Evolutionary conservation across 352 stramenopile species (phyloP), one percentile per base, ranked within the genome.

Genomic region (Phytophthora vignae): DNA sequence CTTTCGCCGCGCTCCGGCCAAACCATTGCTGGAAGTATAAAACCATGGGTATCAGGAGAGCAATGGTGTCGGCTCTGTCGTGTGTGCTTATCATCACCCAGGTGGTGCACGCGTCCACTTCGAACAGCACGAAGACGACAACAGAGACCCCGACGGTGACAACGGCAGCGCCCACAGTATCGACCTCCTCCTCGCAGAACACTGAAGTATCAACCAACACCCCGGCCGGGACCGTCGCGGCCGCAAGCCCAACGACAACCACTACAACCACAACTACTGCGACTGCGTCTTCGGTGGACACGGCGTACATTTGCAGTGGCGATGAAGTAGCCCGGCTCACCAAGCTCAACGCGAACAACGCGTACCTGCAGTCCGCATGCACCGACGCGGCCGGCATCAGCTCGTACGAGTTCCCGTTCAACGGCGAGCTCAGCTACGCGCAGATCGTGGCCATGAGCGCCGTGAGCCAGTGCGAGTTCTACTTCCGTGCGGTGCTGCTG

Each of bases 341-440:
- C 33, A 68, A 42, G 31, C 50, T 81, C 57, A 76, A 71, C 54
- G 63, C 59, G 40, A 71, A 64, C 61, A 81, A 81, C 62, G 44
- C 62, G 66, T 81, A 78, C 59, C 49, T 81, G 19, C 59, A 60
- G 58, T 60, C 66, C 48, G 50, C 55, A 36, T 81, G 74, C 53
- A 71, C 42, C 19, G 55, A 38, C 25, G 67, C 55, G 15, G 66
- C 70, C 7, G 71, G 70, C 1, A 67, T 67, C 48, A 69, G n/a
- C 49, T 68, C 49, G 10, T 81, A 81, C 59, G 61, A 64, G 22
- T 81, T 81, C 31, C 74, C 74, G 3, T 71, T 78, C 27, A 78
- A 76, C 40, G 74, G 74, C n/a, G 54, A 55, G 70, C 58, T 78
- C 46, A 67, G 61, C 31, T 78, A 74, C 27, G 70, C 66, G 55